Percentiles rank a stretch among this genome's conserved stretches.
phyloP scores from a whole-genome alignment of 176 grass and related monocot genomes.

The Hordeum vulgare region DNA sequence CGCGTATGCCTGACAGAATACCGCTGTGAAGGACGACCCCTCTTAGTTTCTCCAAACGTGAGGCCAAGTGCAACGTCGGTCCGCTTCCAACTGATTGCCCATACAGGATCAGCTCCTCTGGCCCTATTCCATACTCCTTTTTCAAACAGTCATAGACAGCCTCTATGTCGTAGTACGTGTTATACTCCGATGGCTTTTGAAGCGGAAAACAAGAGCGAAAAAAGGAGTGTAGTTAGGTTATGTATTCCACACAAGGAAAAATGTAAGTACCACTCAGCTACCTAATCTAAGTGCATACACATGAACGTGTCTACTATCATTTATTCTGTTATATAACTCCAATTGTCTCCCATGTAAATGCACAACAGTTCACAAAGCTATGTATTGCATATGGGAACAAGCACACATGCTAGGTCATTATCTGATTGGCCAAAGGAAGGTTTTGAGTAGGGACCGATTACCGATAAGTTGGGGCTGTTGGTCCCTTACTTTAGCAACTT shows the following conservation, averaged over 20 bases:
- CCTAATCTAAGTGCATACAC: background rate
- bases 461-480: slow-evolving; percentile 30
- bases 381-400: background rate
- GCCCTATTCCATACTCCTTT: slow-evolving; percentile 79
- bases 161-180: slow-evolving; percentile 97
- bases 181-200: slow-evolving; percentile 87
- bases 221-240: slow-evolving; percentile 8
- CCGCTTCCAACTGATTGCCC: slow-evolving; percentile 99
- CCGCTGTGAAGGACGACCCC: slow-evolving; percentile 92
- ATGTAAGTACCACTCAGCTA: background rate
- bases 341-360: background rate
- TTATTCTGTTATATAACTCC: background rate
- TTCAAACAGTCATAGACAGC: slow-evolving; percentile 91
- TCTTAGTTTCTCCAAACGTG: slow-evolving; percentile 68
- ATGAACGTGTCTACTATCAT: background rate
- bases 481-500: slow-evolving; percentile 24
- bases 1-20: slow-evolving; percentile 94
- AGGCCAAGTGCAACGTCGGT: slow-evolving; percentile 85
- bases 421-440: background rate
- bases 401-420: slow-evolving; percentile 21
- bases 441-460: slow-evolving; percentile 22
- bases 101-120: slow-evolving; percentile 91
- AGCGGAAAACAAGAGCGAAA: slow-evolving; percentile 16
- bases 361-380: background rate
- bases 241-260: slow-evolving; percentile 13